Conservation (phyloP, 1,139 yeast species). For the Blastobotrys ciferrii region DNA sequence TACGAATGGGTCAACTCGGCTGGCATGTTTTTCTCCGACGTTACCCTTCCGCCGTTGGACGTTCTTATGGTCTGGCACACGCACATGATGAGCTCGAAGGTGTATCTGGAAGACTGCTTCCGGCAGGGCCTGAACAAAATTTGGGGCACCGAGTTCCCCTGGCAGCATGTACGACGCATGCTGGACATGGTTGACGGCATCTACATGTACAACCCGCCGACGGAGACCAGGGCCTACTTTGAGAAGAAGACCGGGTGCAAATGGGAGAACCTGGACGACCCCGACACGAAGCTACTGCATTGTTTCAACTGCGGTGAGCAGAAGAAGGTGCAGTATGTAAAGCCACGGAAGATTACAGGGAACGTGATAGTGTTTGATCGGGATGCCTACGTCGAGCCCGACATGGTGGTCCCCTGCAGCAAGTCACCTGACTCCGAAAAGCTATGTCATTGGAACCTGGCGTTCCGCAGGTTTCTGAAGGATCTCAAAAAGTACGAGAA, state of each 20-base stretch:
- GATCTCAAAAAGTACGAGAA: constrained; percentile 5
- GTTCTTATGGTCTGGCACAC: constrained; percentile 45
- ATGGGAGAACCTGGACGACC: constrained; percentile 6
- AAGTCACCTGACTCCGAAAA: not conserved
- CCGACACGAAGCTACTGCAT: not conserved
- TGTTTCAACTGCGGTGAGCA: constrained; percentile 6
- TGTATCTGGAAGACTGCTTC: constrained; percentile 36
- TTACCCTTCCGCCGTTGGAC: constrained; percentile 39
- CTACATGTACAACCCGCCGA: not conserved
- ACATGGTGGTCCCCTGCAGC: not conserved
- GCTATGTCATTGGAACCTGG: constrained; percentile 7
- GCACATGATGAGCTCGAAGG: constrained; percentile 35
- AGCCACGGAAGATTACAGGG: not conserved
- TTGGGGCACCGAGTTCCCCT: constrained; percentile 36
- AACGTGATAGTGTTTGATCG: not conserved
- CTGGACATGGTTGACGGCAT: not conserved
- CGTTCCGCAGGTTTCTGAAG: constrained; percentile 1
- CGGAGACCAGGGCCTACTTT: constrained; percentile 2
- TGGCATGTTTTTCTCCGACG: constrained; percentile 4
- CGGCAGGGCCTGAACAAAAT: constrained; percentile 34
- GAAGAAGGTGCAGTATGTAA: not conserved
- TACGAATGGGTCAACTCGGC: constrained; percentile 8
- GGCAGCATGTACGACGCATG: constrained; percentile 17
- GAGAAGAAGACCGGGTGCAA: constrained; percentile 4
- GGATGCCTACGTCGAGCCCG: constrained; percentile 1